Base-by-base conservation (phyloP, 1,139 yeast genomes). In the Debaryomycetaceae sp. region DNA sequence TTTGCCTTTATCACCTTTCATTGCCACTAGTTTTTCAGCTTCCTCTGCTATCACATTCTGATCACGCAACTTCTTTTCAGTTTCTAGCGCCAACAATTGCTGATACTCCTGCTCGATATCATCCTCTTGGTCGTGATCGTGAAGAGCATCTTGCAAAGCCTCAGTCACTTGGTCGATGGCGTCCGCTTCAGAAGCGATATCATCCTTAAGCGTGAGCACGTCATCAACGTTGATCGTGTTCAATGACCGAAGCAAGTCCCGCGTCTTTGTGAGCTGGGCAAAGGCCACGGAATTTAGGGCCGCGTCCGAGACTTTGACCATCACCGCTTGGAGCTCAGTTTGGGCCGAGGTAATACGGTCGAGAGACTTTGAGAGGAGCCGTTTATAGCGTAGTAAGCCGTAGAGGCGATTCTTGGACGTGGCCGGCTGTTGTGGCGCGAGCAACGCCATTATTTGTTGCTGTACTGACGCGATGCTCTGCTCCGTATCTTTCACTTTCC, bases 281-380 rank as follows among this genome's bases (percentile, higher is more conserved):
- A 58, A 45, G 4, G 69, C 39, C 13, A 54, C 45, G 4, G 53
- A 44, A 37, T 71, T 72, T 3, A 65, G 51, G 11, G 58, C 51
- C 2, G 76, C 65, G 32, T 68, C 66, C 38, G 71, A 62, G 25
- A 73, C 60, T 37, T 68, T 68, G 25, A 46, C 41, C 22, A 68
- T 40, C 0, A 72, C 49, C 3, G 52, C 43, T 13, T 44, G 45
- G 16, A 73, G 43, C 30, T 68, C 68, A 23, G 45, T 47, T 18
- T 18, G 20, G 10, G 20, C 20, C 8, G 20, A 7, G 10, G 20
- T 10, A 18, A 18, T 6, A 18, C 20, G 20, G 20, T 18, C 20
- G 8, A 18, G 10, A 18, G 20, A 18, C 10, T 18, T 18, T 6
- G 10, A 7, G 20, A 18, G 20, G 8, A 10, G 10, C 6, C 20